phyloP scores from a whole-genome alignment of 805 yeast species.

The Saturnispora silvae region DNA sequence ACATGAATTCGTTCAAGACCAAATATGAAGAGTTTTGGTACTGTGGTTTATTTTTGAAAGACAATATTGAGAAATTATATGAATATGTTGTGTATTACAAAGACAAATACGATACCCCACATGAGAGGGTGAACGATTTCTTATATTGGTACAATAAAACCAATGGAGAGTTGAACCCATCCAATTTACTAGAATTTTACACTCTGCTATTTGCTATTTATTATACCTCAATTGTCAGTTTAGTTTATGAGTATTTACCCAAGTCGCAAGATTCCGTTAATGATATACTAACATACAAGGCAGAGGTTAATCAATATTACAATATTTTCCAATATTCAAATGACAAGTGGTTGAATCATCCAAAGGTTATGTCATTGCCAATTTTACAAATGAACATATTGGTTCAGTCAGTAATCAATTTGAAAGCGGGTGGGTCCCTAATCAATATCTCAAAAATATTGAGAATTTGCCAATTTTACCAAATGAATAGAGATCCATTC shows the following conservation, averaged over 20 bases:
- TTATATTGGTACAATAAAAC: conserved; percentile 39
- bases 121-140: conserved; percentile 14
- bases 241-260: conserved; percentile 12
- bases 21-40: conserved; percentile 40
- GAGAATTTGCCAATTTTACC: conserved; percentile 21
- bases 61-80: conserved; percentile 16
- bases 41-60: conserved; percentile 18
- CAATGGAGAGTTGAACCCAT: conserved; percentile 11
- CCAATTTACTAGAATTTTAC: conserved; percentile 17
- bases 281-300: conserved; percentile 10
- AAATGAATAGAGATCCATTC: conserved; percentile 52
- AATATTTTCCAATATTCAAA: conserved; percentile 13
- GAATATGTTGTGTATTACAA: conserved; percentile 11
- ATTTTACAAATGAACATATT: conserved; percentile 17
- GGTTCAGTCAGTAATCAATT: conserved; percentile 17
- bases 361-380: conserved; percentile 18
- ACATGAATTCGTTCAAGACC: conserved; percentile 33
- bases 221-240: conserved; percentile 14
- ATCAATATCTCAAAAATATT: conserved; percentile 17
- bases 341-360: conserved; percentile 15
- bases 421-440: conserved; percentile 19
- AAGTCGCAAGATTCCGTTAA: conserved; percentile 7
- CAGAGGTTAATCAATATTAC: conserved; percentile 17
- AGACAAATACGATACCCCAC: conserved; percentile 8
- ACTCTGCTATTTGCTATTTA: conserved; percentile 15